Evolutionary conservation across 306 rosid genomes (phyloP), one percentile per base, ranked within the genome.

Genomic region (Acacia melanoxylon): DNA sequence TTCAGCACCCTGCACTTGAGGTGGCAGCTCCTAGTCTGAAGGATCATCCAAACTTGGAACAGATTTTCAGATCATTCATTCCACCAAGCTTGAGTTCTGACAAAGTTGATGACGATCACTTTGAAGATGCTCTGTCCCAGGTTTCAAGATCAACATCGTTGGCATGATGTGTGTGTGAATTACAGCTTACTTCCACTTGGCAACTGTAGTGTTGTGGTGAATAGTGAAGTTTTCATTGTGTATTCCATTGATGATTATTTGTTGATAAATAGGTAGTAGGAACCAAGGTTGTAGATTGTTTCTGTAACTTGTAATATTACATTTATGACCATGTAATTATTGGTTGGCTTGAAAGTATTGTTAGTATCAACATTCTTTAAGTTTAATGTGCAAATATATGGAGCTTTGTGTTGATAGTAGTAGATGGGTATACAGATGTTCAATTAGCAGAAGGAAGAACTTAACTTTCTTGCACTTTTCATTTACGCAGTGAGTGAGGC

Each of bases 81-180:
- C 97, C 95, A 7, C 89, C 78, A 44, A 90, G 99, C 87, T 87
- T 96, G 94, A 87, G 86, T 79, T 82, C 89, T 33, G 97, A 92
- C 56, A 93, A 90, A 88, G 41, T 71, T 5, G 97, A 92, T 0
- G 94, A 89, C 37, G 94, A 96, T 31, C 89, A 78, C 19, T 87
- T 79, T 31, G 97, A 92, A 79, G 98, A 96, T 79, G 97, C 97
- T 16, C n/a, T 75, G 79, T 90, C 97, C 40, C 90, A 89, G 16
- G 92, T 82, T 72, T 90, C 97, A 0, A 88, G 94, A 83, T 2
- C 89, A 46, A 80, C 82, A 16, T 87, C 95, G 17, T 40, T 65
- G 73, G 96, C 86, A 48, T 94, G 86, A 78, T 75, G 85, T 49
- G 72, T 77, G 84, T 72, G 41, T 66, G 63, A 75, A 51, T 69